phyloP scores from a whole-genome alignment of 1,139 yeast genomes.

The Geotrichum fermentans region DNA sequence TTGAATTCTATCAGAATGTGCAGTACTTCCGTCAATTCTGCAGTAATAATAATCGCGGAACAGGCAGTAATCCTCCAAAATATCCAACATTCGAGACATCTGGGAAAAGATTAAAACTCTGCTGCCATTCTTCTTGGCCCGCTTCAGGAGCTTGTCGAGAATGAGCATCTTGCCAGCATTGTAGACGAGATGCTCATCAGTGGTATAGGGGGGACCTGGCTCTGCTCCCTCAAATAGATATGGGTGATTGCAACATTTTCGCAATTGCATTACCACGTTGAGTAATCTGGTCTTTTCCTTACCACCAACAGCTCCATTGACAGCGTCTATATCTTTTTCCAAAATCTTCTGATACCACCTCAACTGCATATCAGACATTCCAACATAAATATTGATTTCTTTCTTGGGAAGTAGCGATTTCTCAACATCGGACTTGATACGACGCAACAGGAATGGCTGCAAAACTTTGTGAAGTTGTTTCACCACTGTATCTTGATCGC shows the following conservation, averaged over 20 bases:
- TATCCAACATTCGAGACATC: constrained; percentile 89
- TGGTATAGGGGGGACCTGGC: constrained; percentile 97
- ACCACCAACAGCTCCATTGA: constrained; percentile 84
- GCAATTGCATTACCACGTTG: constrained; percentile 92
- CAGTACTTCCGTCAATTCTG: constrained; percentile 91
- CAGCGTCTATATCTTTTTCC: constrained; percentile 94
- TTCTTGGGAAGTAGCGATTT: constrained; percentile 84
- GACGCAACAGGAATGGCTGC: constrained; percentile 79
- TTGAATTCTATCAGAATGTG: constrained; percentile 85
- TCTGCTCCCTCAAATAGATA: constrained; percentile 97
- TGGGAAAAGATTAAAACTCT: constrained; percentile 90
- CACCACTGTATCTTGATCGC: constrained; percentile 71
- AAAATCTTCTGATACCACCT: constrained; percentile 84
- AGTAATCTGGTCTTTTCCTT: constrained; percentile 82
- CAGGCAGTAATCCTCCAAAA: constrained; percentile 85
- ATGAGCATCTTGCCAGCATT: constrained; percentile 90
- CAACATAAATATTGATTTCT: constrained; percentile 83
- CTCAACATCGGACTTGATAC: constrained; percentile 92
- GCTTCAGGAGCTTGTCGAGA: constrained; percentile 72
- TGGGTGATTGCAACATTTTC: constrained; percentile 97
- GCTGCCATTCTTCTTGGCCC: constrained; percentile 72
- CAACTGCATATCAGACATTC: constrained; percentile 92
- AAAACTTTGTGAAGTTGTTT: constrained; percentile 78
- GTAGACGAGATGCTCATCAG: constrained; percentile 85
- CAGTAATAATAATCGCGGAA: constrained; percentile 82